Percentiles rank a stretch among this genome's conserved stretches.
phyloP scores from a whole-genome alignment of 2,329 filamentous ascomycete genomes.

The Botryotinia narcissicola region DNA sequence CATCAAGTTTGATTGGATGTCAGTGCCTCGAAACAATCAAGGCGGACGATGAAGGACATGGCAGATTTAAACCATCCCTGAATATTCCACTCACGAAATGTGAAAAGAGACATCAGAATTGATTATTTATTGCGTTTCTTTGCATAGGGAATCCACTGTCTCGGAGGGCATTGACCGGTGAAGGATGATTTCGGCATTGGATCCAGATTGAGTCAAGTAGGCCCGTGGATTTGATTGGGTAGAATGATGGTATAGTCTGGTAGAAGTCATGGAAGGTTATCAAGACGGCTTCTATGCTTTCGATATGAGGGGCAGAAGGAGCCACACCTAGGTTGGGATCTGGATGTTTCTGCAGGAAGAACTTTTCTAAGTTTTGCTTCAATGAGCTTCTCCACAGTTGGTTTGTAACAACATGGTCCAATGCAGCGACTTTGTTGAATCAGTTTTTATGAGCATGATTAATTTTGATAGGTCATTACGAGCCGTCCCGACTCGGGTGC shows the following conservation, averaged over 20 bases:
- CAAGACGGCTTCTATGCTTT: constrained; percentile 8
- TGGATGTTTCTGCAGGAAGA: constrained; percentile 12
- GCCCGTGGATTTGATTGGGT: constrained; percentile 4
- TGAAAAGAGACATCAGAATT: constrained; percentile 1
- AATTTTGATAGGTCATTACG: constrained; percentile 1
- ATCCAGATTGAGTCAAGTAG: constrained; percentile 6
- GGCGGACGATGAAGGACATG: constrained; percentile 17
- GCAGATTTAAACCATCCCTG: constrained; percentile 16
- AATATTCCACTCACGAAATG: constrained; percentile 15
- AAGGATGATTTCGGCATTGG: constrained; percentile 14
- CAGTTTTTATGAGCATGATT: not conserved
- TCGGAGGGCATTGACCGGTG: constrained; percentile 18
- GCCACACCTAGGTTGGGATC: constrained; percentile 1
- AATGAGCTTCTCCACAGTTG: constrained; percentile 14
- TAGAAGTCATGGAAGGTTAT: constrained; percentile 20
- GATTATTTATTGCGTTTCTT: not conserved
- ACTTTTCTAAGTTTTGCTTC: not conserved
- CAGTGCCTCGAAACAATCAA: not conserved
- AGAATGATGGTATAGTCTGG: constrained; percentile 3
- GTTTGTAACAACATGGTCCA: not conserved
- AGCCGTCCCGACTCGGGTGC: not conserved
- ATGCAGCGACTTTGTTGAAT: not conserved
- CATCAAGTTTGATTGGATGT: constrained; percentile 5
- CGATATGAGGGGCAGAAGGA: constrained; percentile 12
- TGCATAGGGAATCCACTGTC: constrained; percentile 7